Evolutionary conservation across 1,284 basidiomycete species (phyloP).

Genomic region (Microbotryomycetes sp.): DNA sequence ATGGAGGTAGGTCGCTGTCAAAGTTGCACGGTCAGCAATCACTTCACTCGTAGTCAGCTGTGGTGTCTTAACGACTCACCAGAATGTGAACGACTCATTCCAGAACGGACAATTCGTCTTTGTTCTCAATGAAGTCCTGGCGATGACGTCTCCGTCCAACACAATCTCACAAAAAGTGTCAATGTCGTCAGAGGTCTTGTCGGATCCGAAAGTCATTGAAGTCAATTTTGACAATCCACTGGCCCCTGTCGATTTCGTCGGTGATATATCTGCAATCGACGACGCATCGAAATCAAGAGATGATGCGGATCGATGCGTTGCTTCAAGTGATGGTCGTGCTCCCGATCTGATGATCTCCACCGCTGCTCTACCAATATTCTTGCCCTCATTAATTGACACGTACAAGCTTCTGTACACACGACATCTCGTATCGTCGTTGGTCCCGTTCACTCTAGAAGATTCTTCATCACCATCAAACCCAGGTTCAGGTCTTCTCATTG

Average conservation of each 20-base stretch:
- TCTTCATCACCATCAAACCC: neutral
- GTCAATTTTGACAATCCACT: neutral
- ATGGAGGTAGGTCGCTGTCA: slow-evolving; percentile 29
- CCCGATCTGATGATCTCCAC: slow-evolving; percentile 16
- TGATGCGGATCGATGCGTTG: slow-evolving; percentile 2
- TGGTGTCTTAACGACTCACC: slow-evolving; percentile 55
- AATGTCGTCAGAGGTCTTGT: slow-evolving; percentile 2
- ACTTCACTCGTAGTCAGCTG: neutral
- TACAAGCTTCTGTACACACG: slow-evolving; percentile 23
- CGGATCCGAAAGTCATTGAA: slow-evolving; percentile 1
- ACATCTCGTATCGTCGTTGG: slow-evolving; percentile 6
- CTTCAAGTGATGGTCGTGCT: slow-evolving; percentile 4
- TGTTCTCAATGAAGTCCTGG: slow-evolving; percentile 63
- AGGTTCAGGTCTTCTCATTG: neutral
- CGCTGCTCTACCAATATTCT: slow-evolving; percentile 21
- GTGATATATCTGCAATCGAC: neutral
- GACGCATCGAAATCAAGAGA: neutral
- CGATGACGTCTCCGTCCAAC: slow-evolving; percentile 48
- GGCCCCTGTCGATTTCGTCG: neutral
- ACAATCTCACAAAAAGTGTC: slow-evolving; percentile 36
- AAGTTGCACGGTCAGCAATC: neutral
- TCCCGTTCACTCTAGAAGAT: neutral
- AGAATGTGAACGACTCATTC: slow-evolving; percentile 67
- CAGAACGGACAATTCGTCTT: slow-evolving; percentile 51
- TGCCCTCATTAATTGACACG: slow-evolving; percentile 27